Evolutionary conservation across 495 filamentous ascomycete species (phyloP), one percentile per base, ranked within the genome.

Genomic region (Xylaria grammica): DNA sequence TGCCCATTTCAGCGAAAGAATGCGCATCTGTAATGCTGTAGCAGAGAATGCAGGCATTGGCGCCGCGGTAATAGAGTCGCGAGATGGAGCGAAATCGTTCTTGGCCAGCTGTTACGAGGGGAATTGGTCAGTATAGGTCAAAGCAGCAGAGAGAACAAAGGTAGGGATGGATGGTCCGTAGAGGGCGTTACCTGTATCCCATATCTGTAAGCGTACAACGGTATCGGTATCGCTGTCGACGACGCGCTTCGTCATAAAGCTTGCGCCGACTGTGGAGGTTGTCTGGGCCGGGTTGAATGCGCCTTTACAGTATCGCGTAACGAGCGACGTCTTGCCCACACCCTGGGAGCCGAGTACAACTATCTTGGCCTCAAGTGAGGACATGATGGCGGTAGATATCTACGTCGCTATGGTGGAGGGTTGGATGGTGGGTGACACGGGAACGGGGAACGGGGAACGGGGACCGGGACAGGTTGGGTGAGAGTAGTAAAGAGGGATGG

Each of bases 81-180:
- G 92, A 95, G 60, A 99, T 97, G 27, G 87, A 90, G 62, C 95
- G 90, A 75, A 97, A 99, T 13, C 95, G 87, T 80, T 99, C 95
- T 70, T 97, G 95, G 48, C 95, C 95, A 53, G 94, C 95, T 65
- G 61, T 60, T 46, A 17, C 49, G 56, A 55, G 49, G 65, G 24
- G 24, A 38, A 58, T 70, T 45, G 55, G 67, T 62, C 32, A 54
- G 60, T 22, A 26, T 29, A 36, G 11, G 5, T 36, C 11, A 5
- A 11, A 5, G 11, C 34, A 11, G 34, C 11, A 24, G 26, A 40
- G 19, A 59, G 30, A 24, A 27, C 24, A n/a, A 40, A 7, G 38
- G n/a, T 34, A 24, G 26, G 48, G 17, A n/a, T n/a, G n/a, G n/a
- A n/a, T n/a, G n/a, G n/a, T n/a, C n/a, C n/a, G 20, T 27, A 60